A percentile compares a stretch with the other conserved stretches of the same genome.
These are phyloP conservation scores for Beauveria sp. DNA, from an alignment of 2,329 filamentous ascomycete species.

Conservation along the genomic window DNA sequence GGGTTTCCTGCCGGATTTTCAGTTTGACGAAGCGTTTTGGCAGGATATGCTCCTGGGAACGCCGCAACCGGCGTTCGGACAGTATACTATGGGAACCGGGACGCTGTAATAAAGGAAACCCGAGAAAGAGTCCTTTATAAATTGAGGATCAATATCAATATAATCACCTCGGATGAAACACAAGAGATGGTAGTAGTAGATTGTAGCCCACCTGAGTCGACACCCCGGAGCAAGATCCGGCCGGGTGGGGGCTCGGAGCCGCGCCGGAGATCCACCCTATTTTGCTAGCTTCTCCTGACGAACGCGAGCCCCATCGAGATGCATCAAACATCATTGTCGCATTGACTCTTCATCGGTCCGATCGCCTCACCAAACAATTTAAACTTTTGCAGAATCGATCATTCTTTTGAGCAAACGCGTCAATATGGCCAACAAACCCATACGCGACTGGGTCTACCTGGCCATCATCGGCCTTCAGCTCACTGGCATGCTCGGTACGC, in stretches of 20 bases:
- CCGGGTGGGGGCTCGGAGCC: not conserved
- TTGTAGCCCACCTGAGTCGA: not conserved
- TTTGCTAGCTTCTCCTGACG: not conserved
- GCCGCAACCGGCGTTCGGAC: not conserved
- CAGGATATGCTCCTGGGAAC: slow-evolving; percentile 3
- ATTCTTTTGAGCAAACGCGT: not conserved
- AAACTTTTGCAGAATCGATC: not conserved
- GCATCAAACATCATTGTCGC: not conserved
- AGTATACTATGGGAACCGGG: not conserved
- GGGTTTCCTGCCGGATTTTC: not conserved
- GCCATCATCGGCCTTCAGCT: slow-evolving; percentile 26
- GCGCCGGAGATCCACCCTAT: not conserved
- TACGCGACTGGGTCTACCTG: slow-evolving; percentile 29
- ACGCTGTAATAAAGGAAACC: not conserved
- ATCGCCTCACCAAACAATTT: not conserved
- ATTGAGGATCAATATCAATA: not conserved
- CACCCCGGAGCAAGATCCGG: not conserved
- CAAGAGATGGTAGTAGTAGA: no score
- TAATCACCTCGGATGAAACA: not conserved
- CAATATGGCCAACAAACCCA: not conserved
- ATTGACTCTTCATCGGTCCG: not conserved
- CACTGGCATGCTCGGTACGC: slow-evolving; percentile 28
- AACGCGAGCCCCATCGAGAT: not conserved
- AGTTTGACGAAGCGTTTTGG: slow-evolving; percentile 8
- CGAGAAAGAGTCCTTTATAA: not conserved